Evolutionary conservation across 1,139 yeast species (phyloP), one percentile per base, ranked within the genome.

Genomic region (Suhomyces choctaworum): DNA sequence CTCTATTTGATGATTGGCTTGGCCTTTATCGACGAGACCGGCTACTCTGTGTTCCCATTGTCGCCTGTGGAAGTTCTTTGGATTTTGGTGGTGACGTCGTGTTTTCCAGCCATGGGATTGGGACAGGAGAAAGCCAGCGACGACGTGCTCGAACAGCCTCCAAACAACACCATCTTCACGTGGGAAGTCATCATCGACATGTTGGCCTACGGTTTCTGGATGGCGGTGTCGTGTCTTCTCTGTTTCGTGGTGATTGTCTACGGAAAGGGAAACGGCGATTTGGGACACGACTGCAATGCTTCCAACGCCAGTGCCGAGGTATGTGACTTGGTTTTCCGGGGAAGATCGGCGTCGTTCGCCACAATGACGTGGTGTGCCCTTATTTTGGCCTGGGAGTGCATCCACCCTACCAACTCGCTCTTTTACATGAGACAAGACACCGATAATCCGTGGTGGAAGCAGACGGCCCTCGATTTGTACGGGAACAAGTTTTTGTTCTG

Each of bases 41-140:
- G 64, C 5, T 58, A 44, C 37, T 62, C 68, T 7, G 66, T 62
- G 13, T 62, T 62, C 48, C 66, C 66, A 14, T 55, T 62, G 27
- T 54, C 64, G 7, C 68, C 68, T 2, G 68, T 62, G 22, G 66
- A 62, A 41, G 66, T 60, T 10, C 57, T 62, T 44, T 62, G 68
- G 68, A 58, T 62, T 41, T 48, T 62, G 45, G 66, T 62, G 10
- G 63, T 62, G 16, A 62, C 68, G 2, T 61, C 66, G 4, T 62
- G 66, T 45, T 62, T 62, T 58, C 68, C 68, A 17, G 68, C 68
- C 32, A 62, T 62, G 68, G 68, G 66, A 2, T 59, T 62, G 48
- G 68, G 68, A 22, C 66, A 60, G 42, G 66, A 62, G 38, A 50
- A 48, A 29, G 66, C 66, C 10, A 40, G 47, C 28, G 64, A 58